phyloP scores from a whole-genome alignment of 2,329 filamentous ascomycete species.

The Apiospora rasikravindrae region DNA sequence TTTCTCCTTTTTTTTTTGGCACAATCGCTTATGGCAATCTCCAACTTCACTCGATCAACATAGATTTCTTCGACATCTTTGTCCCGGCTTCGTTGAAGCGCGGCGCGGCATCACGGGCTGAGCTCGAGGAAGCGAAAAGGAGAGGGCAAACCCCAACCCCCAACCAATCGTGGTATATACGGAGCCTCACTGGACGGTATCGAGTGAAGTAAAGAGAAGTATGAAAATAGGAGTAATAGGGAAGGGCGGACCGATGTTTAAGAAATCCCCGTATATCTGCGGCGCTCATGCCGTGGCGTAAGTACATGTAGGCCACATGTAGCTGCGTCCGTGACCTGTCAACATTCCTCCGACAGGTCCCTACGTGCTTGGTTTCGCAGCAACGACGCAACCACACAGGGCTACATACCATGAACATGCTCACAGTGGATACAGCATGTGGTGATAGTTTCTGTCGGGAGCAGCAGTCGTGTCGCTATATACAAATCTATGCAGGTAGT shows the following conservation, averaged over 20 bases:
- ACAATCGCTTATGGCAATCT: background rate
- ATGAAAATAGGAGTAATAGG: background rate
- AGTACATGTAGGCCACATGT: background rate
- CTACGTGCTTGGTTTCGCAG: background rate
- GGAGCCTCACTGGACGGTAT: background rate
- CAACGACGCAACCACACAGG: background rate
- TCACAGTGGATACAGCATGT: background rate
- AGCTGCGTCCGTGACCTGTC: background rate
- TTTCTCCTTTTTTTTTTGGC: background rate
- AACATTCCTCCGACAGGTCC: slow-evolving; percentile 5
- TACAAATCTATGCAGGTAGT: background rate
- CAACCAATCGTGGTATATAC: background rate
- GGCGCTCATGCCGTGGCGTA: slow-evolving; percentile 2
- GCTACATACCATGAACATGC: background rate
- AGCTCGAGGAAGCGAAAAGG: background rate
- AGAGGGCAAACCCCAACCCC: background rate
- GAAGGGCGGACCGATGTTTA: background rate
- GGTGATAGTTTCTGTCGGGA: background rate
- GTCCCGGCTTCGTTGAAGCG: background rate
- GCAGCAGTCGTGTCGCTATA: background rate
- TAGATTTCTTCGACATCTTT: background rate
- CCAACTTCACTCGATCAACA: background rate
- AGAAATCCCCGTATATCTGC: slow-evolving; percentile 14
- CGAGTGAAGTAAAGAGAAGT: background rate
- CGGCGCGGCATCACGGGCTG: background rate